Evolutionary conservation across 2,329 filamentous ascomycete species (phyloP).

Genomic region (Trichoderma cornu-damae): DNA sequence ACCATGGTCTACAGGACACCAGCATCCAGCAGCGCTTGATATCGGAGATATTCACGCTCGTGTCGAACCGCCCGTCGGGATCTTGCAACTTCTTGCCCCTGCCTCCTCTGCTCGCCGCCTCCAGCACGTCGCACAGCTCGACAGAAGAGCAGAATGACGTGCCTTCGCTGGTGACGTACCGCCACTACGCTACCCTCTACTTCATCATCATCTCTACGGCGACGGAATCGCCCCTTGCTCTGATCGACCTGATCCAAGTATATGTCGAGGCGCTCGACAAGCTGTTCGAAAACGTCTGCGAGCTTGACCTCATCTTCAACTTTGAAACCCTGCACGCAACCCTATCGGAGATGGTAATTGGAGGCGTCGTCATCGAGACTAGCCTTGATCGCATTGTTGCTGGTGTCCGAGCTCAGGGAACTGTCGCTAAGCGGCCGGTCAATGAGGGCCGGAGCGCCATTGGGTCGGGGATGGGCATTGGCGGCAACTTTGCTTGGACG

Average conservation of each 20-base stretch:
- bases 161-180: constrained; percentile 93
- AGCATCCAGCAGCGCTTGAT: constrained; percentile 95
- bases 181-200: constrained; percentile 95
- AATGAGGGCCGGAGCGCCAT: constrained; percentile 57
- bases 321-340: constrained; percentile 94
- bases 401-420: constrained; percentile 72
- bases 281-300: constrained; percentile 97
- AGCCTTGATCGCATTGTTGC: constrained; percentile 82
- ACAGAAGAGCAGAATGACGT: constrained; percentile 76
- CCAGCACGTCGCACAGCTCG: constrained; percentile 58
- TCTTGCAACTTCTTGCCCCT: constrained; percentile 95
- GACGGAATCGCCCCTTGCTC: constrained; percentile 88
- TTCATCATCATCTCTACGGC: constrained; percentile 98
- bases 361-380: constrained; percentile 91
- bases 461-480: constrained; percentile 50
- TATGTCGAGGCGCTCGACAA: constrained; percentile 94
- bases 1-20: constrained; percentile 63
- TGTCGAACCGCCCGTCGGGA: constrained; percentile 82
- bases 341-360: constrained; percentile 89
- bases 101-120: constrained; percentile 58
- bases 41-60: constrained; percentile 93
- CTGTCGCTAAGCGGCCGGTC: constrained; percentile 71
- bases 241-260: constrained; percentile 96
- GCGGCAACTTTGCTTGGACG: constrained; percentile 54
- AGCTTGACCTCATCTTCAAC: constrained; percentile 97